Conservation (phyloP, 306 rosid genomes). For the Cucurbita argyrosperma region DNA sequence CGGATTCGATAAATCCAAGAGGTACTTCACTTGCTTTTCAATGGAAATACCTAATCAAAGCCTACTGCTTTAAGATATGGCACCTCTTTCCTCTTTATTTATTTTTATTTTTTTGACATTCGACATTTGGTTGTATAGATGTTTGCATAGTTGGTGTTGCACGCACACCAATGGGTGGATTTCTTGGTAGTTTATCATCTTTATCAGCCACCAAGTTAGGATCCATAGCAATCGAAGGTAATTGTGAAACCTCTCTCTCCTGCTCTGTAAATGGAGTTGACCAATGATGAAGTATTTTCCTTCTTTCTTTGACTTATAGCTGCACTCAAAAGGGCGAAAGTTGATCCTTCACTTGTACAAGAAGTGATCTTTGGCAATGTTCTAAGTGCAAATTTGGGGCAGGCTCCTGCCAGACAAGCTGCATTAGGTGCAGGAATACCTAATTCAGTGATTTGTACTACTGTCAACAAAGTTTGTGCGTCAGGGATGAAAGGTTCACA, state of each 20-base stretch:
- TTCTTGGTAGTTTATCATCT: constrained; percentile 83
- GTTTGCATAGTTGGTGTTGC: constrained; percentile 96
- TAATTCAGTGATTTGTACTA: constrained; percentile 64
- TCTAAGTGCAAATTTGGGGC: constrained; percentile 95
- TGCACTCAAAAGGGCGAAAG: constrained; percentile 81
- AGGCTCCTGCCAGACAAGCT: constrained; percentile 99
- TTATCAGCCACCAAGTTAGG: constrained; percentile 84
- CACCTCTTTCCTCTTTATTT: neutral
- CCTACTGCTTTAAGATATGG: neutral
- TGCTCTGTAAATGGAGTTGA: neutral
- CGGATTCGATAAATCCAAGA: constrained; percentile 61
- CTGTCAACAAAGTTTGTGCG: constrained; percentile 96
- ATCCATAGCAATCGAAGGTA: constrained; percentile 81
- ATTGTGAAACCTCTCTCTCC: neutral
- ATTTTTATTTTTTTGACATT: neutral
- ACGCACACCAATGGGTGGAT: constrained; percentile 93
- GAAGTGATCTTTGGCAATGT: constrained; percentile 93
- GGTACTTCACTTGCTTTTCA: constrained; percentile 29
- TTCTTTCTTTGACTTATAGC: constrained; percentile 24
- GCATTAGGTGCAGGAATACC: constrained; percentile 94
- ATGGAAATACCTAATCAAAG: neutral
- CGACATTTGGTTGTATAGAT: constrained; percentile 36
- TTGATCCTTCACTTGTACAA: constrained; percentile 79
- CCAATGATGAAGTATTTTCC: neutral
- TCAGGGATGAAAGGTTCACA: constrained; percentile 85